Evolutionary conservation across 2,329 filamentous ascomycete genomes (phyloP).

Genomic region (Sphaerulina populicola): DNA sequence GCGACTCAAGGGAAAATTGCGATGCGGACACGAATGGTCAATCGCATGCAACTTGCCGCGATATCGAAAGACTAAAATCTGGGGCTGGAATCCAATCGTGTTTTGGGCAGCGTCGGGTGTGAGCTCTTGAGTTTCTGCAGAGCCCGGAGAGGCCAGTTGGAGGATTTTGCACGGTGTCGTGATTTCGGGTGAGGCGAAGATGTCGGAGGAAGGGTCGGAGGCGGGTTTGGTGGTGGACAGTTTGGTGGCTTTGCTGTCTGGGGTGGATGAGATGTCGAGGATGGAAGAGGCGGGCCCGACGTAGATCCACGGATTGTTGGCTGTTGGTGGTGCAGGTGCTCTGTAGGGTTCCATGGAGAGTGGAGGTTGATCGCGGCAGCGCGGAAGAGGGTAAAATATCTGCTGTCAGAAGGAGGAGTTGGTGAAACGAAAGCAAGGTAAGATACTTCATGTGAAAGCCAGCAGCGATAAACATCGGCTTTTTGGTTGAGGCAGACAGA

Average conservation of each 20-base stretch:
- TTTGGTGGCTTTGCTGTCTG: conserved; percentile 30
- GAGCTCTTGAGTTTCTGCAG: conserved; percentile 33
- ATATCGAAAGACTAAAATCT: conserved; percentile 59
- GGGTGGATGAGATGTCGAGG: conserved; percentile 45
- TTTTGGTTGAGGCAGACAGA: too few species aligned
- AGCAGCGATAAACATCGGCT: too few species aligned
- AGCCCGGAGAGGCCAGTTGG: conserved; percentile 18
- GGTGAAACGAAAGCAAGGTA: not conserved
- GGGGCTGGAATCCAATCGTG: conserved; percentile 38
- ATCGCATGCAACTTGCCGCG: conserved; percentile 57
- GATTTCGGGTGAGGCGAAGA: not conserved
- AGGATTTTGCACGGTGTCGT: conserved; percentile 50
- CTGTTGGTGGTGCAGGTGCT: not conserved
- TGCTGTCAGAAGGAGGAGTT: not conserved
- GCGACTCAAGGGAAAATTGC: conserved; percentile 56
- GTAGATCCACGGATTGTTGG: conserved; percentile 42
- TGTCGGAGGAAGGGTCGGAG: conserved; percentile 7
- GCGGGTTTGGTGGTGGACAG: conserved; percentile 33
- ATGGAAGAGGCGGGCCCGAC: conserved; percentile 50
- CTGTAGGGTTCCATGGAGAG: conserved; percentile 4
- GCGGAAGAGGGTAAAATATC: not conserved
- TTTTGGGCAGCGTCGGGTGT: conserved; percentile 32
- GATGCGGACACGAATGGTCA: conserved; percentile 65
- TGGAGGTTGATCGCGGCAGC: not conserved
- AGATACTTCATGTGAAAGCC: too few species aligned